Base-by-base conservation (phyloP, 306 rosid species). In the Trifolium pratense region DNA sequence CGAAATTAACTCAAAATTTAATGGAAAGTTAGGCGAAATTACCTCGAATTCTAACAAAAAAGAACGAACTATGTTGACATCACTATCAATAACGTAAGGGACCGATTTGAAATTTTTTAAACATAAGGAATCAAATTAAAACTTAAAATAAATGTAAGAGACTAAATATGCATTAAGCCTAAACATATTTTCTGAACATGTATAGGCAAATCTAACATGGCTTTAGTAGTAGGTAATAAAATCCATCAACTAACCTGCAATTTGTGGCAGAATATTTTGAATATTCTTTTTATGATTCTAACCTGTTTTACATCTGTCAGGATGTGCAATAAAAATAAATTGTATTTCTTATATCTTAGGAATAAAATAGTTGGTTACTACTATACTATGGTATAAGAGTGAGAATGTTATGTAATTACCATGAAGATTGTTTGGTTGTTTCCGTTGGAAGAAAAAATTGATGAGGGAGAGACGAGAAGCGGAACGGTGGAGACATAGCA, bases 191-290 rank as follows among this genome's bases (percentile, higher is more conserved):
- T 34, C 26, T 68, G 36, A 66, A 43, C 61, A 48, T 17, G 12
- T 26, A 61, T 32, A 40, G 18, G 48, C 25, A 53, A 78, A 53
- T 45, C 21, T 37, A 72, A 21, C 68, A 72, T 18, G 23, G 46
- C 6, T 40, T 53, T 62, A 40, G 48, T 20, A 73, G 10, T 15
- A 66, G 66, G 68, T 36, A 65, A 49, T 43, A 4, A 58, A 20
- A 53, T 20, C n/a, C n/a, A n/a, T n/a, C 5, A 59, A 63, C 85
- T 64, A 81, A 83, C 89, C 86, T 86, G 84, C 9, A 88, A 73
- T 80, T 71, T 83, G 46, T 70, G 77, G 75, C 65, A 26, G 70
- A 84, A 75, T 52, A 80, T 29, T 77, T 83, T 84, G 78, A 85
- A 79, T 14, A 81, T 39, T 61, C 73, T 78, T 75, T 77, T 71